Conservation (phyloP, 257 asterid species). For the Handroanthus guayacan region DNA sequence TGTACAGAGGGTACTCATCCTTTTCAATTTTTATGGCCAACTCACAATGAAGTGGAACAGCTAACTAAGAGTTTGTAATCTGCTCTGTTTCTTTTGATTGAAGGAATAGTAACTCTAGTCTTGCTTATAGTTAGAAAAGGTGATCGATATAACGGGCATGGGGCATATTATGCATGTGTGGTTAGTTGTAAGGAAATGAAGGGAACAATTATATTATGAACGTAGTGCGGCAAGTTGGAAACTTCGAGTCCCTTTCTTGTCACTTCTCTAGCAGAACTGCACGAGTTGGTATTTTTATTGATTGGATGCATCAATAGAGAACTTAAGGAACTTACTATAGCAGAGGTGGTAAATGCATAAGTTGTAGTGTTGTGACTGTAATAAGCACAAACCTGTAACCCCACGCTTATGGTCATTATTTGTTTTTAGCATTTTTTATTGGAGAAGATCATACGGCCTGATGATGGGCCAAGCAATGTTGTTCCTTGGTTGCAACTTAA, state of each 20-base stretch:
- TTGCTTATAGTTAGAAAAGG: background rate
- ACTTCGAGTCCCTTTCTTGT: background rate
- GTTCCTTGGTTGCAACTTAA: background rate
- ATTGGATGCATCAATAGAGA: too few relatives aligned
- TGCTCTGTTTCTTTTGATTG: background rate
- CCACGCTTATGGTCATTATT: too few relatives aligned
- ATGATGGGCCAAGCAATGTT: background rate
- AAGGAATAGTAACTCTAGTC: background rate
- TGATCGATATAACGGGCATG: background rate
- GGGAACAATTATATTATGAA: background rate
- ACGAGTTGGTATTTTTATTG: background rate
- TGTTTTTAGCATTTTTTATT: too few relatives aligned
- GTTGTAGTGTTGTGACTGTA: too few relatives aligned
- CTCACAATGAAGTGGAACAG: background rate
- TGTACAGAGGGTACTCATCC: too few relatives aligned
- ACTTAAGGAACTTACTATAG: too few relatives aligned
- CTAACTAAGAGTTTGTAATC: background rate
- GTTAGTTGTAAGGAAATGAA: background rate
- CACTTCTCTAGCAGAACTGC: background rate
- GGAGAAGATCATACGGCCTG: too few relatives aligned
- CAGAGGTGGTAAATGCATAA: too few relatives aligned
- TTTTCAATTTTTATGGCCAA: background rate
- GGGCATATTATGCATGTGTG: background rate
- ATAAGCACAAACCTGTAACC: too few relatives aligned
- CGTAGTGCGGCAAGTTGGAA: background rate